Evolutionary conservation across 768 basidiomycete genomes (phyloP), one percentile per base, ranked within the genome.

Genomic region (Naganishia randhawae): DNA sequence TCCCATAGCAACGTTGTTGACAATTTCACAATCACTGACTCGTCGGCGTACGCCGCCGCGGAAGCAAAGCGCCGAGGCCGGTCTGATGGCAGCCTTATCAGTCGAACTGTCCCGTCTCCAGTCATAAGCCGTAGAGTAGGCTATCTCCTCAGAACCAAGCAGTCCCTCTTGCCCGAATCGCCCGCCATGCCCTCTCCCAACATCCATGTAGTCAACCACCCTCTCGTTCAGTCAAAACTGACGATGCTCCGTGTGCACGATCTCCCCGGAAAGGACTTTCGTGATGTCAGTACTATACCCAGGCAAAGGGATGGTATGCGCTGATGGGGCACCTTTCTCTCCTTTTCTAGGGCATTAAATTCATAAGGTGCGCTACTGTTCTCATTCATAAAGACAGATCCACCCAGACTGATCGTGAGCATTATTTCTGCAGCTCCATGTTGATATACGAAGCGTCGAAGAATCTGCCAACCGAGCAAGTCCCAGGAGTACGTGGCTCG

Each of bases 231-330:
- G 9, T 72, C 74, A 61, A 76, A 76, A 57, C 72, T 76, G 54
- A 76, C 75, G 27, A 70, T 72, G 53, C 70, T 76, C 27, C 64
- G 75, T 32, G 37, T 75, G 25, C 75, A 76, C 69, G 75, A 76
- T 62, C 73, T 76, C 22, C 74, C 75, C 3, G 69, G 73, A 2
- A 75, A 74, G 62, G 75, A 76, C 52, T 76, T 76, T 57, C 48
- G 75, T 48, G 73, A 74, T 39, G 65, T 66, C 3, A 54, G 51
- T 55, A 6, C 25, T 13, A 2, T 31, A 25, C 17, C 17, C 7
- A 19, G 6, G 1, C 19, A 7, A 9, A 22, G 29, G 16, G 27
- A 16, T 31, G 19, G 25, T 57, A 62, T 6, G 19, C n/a, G 13
- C 19, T 55, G 54, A 55, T n/a, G 14, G 22, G 3, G 54, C 19